Conservation (phyloP, 179 eudicot species). For the Drosera spatulata region DNA sequence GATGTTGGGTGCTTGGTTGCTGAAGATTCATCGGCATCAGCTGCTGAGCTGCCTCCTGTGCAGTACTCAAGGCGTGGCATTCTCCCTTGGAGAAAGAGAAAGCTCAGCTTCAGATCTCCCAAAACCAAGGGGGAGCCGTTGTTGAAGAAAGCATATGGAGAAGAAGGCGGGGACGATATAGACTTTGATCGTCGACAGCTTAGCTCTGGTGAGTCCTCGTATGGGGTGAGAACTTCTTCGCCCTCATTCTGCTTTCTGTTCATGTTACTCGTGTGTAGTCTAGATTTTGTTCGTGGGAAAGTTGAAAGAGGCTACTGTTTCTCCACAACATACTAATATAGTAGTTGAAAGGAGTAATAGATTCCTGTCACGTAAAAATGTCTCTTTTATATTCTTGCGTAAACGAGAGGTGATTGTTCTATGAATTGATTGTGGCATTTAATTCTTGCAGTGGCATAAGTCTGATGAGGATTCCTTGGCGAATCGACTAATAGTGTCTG, state of each 20-base stretch:
- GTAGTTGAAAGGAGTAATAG: too few relatives aligned
- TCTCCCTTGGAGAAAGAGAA: background rate
- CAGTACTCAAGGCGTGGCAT: background rate
- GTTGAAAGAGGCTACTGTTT: background rate
- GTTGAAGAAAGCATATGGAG: slow-evolving; percentile 12
- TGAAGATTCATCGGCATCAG: background rate
- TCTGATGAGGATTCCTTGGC: slow-evolving; percentile 42
- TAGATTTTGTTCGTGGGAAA: background rate
- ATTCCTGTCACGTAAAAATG: background rate
- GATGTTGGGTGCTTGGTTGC: background rate
- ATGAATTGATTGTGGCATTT: background rate
- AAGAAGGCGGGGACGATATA: slow-evolving; percentile 13
- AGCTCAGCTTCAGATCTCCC: slow-evolving; percentile 9
- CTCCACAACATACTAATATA: too few relatives aligned
- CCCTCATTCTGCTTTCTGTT: background rate
- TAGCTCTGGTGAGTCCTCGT: background rate
- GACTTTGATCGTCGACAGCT: slow-evolving; percentile 16
- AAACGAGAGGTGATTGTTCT: background rate
- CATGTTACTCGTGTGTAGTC: too few relatives aligned
- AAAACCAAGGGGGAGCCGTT: slow-evolving; percentile 9
- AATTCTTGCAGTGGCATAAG: slow-evolving; percentile 14
- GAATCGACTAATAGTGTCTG: slow-evolving; percentile 37
- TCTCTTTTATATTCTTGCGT: background rate
- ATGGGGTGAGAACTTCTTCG: background rate
- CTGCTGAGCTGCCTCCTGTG: background rate